phyloP scores from a whole-genome alignment of 2,329 filamentous ascomycete genomes.

The Colletotrichum musae region DNA sequence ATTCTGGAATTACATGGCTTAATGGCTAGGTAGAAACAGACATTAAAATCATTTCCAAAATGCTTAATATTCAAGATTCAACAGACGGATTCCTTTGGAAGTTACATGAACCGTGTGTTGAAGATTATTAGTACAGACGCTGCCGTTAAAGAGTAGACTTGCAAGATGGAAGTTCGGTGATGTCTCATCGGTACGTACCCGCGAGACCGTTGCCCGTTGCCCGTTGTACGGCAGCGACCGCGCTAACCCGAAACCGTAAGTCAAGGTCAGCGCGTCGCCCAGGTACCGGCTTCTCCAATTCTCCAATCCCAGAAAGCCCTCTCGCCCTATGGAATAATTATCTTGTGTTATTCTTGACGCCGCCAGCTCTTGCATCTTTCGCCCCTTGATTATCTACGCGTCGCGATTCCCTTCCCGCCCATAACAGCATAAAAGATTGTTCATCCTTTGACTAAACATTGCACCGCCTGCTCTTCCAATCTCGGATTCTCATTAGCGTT shows the following conservation, averaged over 20 bases:
- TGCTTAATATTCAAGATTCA: no score
- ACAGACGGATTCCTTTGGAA: no score
- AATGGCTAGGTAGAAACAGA: no score
- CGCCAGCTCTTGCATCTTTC: constrained; percentile 12
- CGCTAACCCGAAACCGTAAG: constrained; percentile 32
- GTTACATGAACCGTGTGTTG: no score
- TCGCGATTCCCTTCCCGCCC: constrained; percentile 4
- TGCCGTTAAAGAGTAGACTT: background rate
- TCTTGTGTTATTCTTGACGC: constrained; percentile 33
- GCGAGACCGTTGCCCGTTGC: constrained; percentile 1
- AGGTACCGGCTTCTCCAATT: constrained; percentile 37
- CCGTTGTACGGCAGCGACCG: constrained; percentile 35
- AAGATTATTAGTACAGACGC: no score
- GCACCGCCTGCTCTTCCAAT: constrained; percentile 18
- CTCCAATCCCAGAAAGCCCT: constrained; percentile 28
- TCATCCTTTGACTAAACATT: constrained; percentile 7
- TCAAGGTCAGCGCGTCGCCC: constrained; percentile 36
- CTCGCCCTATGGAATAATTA: constrained; percentile 28
- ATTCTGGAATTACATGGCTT: no score
- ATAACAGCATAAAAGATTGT: constrained; percentile 12
- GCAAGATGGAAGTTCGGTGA: background rate
- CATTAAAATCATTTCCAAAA: no score
- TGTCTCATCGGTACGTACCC: constrained; percentile 23
- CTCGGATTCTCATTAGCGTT: background rate
- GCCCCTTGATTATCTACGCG: constrained; percentile 28